A percentile compares a stretch with the other conserved stretches of the same genome.
These are phyloP conservation scores for Bremia lactucae DNA, from an alignment of 352 stramenopile species.

Conservation along the genomic window DNA sequence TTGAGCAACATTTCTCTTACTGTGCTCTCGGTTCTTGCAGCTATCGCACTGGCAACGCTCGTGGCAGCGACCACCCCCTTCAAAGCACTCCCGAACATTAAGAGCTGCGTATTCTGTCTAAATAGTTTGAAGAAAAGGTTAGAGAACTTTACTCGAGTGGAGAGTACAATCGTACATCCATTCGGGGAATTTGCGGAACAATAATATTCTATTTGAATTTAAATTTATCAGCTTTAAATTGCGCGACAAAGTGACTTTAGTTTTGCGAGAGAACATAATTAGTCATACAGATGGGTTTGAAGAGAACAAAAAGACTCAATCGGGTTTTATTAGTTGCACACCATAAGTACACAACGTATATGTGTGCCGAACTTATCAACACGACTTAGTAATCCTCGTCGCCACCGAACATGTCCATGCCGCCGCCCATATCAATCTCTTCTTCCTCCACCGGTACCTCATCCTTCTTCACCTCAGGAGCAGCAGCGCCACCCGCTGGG, in stretches of 20 bases:
- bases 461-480: conserved; percentile 38
- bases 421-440: conserved; percentile 76
- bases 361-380: conserved; percentile 2
- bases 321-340: conserved; percentile 6
- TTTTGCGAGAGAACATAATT: no score
- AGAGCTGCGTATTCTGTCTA: background rate
- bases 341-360: background rate
- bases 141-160: no score
- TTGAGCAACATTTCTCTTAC: conserved; percentile 41
- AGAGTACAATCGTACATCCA: conserved; percentile 7
- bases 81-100: conserved; percentile 47
- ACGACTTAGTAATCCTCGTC: conserved; percentile 58
- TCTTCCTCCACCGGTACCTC: conserved; percentile 71
- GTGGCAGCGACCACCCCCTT: conserved; percentile 34
- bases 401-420: conserved; percentile 81
- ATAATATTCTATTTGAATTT: conserved; percentile 27
- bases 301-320: conserved; percentile 15
- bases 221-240: conserved; percentile 17
- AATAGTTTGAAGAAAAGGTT: no score
- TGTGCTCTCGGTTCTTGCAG: conserved; percentile 66
- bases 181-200: conserved; percentile 12
- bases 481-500: conserved; percentile 73
- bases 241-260: conserved; percentile 17
- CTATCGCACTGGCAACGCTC: conserved; percentile 62
- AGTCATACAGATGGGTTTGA: conserved; percentile 4